A percentile compares a stretch with the other conserved stretches of the same genome.
These are phyloP conservation scores for Periconia sp. DNA, from an alignment of 2,329 filamentous ascomycete species.

Conservation along the genomic window DNA sequence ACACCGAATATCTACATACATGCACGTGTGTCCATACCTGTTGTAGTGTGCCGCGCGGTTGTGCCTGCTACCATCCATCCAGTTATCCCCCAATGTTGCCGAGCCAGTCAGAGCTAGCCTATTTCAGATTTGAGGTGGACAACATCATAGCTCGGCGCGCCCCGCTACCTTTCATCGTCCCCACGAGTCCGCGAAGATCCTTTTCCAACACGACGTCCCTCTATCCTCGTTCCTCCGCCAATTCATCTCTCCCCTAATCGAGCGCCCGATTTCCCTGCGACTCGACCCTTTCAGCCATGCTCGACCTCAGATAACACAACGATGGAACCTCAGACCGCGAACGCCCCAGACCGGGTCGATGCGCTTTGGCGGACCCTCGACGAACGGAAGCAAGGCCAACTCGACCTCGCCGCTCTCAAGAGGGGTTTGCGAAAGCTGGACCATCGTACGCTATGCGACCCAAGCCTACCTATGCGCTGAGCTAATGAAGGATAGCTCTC, in stretches of 20 bases:
- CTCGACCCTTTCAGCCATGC: slow-evolving; percentile 39
- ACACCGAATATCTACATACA: background rate
- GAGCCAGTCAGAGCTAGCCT: slow-evolving; percentile 1
- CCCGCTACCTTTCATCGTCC: slow-evolving; percentile 12
- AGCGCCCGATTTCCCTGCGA: slow-evolving; percentile 20
- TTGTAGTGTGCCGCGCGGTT: background rate
- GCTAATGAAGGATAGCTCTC: slow-evolving; percentile 57
- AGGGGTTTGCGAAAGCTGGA: slow-evolving; percentile 85
- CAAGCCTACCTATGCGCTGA: slow-evolving; percentile 2
- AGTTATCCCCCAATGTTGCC: background rate
- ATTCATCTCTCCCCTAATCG: slow-evolving; percentile 20
- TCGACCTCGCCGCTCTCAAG: slow-evolving; percentile 83
- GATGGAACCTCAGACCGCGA: slow-evolving; percentile 75
- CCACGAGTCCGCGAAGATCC: background rate
- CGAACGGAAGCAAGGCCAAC: slow-evolving; percentile 71
- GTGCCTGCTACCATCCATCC: background rate
- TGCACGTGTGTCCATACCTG: background rate
- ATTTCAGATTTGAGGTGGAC: background rate
- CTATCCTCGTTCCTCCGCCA: slow-evolving; percentile 22
- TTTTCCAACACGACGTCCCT: background rate
- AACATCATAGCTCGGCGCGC: slow-evolving; percentile 3
- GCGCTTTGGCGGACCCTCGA: slow-evolving; percentile 84
- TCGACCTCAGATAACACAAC: slow-evolving; percentile 47
- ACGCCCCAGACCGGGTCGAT: slow-evolving; percentile 80
- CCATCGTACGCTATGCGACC: slow-evolving; percentile 67